phyloP scores from a whole-genome alignment of 108 stramenopile genomes.

The Cylindrotheca closterium region DNA sequence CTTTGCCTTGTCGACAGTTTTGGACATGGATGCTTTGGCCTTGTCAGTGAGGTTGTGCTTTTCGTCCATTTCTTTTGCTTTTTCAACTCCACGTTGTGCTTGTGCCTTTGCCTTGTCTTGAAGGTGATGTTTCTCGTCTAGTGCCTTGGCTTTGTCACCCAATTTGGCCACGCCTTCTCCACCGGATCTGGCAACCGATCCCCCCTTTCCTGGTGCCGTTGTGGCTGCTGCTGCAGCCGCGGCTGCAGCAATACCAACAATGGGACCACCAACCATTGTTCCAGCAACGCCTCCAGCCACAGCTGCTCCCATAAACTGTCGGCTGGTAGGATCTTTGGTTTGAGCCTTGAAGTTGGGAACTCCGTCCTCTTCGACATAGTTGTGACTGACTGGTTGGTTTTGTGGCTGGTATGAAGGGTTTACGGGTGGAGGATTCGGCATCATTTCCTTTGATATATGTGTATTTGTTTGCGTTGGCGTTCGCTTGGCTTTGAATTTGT shows the following conservation, averaged over 20 bases:
- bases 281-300: constrained; percentile 74
- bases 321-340: constrained; percentile 7
- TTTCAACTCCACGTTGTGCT: constrained; percentile 26
- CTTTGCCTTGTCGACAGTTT: constrained; percentile 5
- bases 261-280: constrained; percentile 63
- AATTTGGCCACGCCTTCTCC: constrained; percentile 56
- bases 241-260: constrained; percentile 57
- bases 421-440: not conserved
- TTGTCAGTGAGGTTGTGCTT: constrained; percentile 73
- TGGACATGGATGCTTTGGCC: constrained; percentile 38
- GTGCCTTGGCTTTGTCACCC: constrained; percentile 49
- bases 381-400: too few species aligned
- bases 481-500: too few species aligned
- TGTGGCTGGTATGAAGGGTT: not conserved
- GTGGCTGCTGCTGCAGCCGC: constrained; percentile 58
- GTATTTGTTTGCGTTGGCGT: too few species aligned
- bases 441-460: not conserved
- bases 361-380: not conserved
- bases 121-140: constrained; percentile 72
- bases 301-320: constrained; percentile 45
- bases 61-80: constrained; percentile 55
- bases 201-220: constrained; percentile 37
- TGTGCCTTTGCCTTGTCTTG: constrained; percentile 60
- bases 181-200: constrained; percentile 47
- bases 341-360: not conserved